Evolutionary conservation across 352 stramenopile species (phyloP), one percentile per base, ranked within the genome.

Genomic region (Phytophthora ramorum): DNA sequence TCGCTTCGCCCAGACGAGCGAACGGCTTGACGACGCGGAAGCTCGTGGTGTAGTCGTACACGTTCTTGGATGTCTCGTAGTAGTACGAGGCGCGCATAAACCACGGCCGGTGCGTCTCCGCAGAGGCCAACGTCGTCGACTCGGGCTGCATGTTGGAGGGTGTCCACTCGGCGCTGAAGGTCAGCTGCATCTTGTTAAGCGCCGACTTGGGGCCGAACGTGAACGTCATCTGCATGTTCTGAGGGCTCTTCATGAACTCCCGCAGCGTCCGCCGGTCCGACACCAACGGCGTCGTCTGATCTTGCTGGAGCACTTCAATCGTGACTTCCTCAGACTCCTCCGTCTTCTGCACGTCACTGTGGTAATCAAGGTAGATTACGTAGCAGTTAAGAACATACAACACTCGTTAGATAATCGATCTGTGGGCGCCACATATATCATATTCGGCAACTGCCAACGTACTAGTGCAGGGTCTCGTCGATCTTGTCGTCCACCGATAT

Each of bases 31-130:
- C 76, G 44, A 88, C 71, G 24, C 76, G 71, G 68, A 93, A 93
- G 70, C 85, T 92, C 38, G 85, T 93, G 44, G 85, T 85, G 75
- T 93, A 93, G 72, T 84, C 76, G 73, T 93, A 93, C 66, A 93
- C 78, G 24, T 69, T 81, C 82, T 93, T 93, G 28, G 76, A 81
- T 41, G 81, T 90, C 59, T 89, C 75, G 67, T 93, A 93, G 69
- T 93, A 93, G 71, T 91, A 93, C 56, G 81, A 86, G 44, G 72
- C 77, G 20, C 83, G 81, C 70, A 84, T 85, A 58, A 89, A 92
- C 78, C 79, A 90, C 22, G 83, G 83, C 2, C 83, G 83, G 50
- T 92, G 69, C 41, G 74, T 71, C 38, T 66, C 62, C 0, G 63
- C 49, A 28, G 44, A 1, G 4, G 56, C 54, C 16, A 72, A 26